Conservation (phyloP, 2,329 filamentous ascomycete genomes). For the Monosporascus cannonballus region DNA sequence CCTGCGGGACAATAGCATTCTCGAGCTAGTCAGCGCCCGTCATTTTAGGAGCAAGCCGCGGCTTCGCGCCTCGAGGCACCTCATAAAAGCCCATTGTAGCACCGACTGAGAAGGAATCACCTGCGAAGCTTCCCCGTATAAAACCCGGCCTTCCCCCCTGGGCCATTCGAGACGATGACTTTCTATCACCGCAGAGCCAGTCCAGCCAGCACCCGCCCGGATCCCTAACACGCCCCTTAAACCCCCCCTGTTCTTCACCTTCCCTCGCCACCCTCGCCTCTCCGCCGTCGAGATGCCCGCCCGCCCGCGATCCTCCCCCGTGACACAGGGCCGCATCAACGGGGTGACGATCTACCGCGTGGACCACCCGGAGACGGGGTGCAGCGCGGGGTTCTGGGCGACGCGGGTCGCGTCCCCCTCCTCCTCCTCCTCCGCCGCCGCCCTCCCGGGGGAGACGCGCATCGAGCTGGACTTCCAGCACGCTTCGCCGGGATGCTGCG, state of each 20-base stretch:
- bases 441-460: background rate
- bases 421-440: background rate
- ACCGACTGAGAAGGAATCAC: no score
- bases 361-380: background rate
- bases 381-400: background rate
- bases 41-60: no score
- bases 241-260: background rate
- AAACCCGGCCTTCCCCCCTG: no score
- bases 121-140: no score
- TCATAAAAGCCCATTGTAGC: no score
- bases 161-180: no score
- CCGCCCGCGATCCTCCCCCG: background rate
- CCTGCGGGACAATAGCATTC: no score
- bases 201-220: no score
- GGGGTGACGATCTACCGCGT: background rate
- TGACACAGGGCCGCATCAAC: background rate
- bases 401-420: background rate
- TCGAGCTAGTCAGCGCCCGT: no score
- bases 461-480: constrained; percentile 1
- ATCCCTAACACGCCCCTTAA: background rate
- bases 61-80: no score
- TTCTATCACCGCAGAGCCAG: no score
- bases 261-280: background rate
- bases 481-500: background rate
- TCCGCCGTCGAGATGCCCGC: background rate